Evolutionary conservation across 2,329 filamentous ascomycete genomes (phyloP).

Genomic region (Hymenoscyphus infarciens): DNA sequence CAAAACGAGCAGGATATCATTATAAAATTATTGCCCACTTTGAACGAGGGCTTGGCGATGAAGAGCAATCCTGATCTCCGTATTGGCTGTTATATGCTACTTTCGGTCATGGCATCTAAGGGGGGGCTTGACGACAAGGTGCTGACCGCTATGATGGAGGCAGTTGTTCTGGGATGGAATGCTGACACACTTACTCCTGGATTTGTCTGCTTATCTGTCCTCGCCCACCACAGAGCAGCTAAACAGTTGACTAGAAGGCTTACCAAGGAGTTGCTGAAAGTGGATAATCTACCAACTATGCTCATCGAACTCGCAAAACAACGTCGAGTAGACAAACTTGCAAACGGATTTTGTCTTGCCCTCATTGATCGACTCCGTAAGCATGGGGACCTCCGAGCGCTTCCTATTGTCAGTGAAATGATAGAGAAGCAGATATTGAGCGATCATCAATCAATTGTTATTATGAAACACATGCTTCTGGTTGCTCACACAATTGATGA

Average conservation of each 20-base stretch:
- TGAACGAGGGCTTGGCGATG: constrained; percentile 75
- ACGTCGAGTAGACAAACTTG: constrained; percentile 66
- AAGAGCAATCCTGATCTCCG: constrained; percentile 74
- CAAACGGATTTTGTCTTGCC: constrained; percentile 67
- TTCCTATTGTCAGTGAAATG: constrained; percentile 58
- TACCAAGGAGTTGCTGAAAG: constrained; percentile 63
- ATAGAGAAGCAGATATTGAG: constrained; percentile 58
- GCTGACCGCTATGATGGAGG: constrained; percentile 86
- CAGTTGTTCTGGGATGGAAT: constrained; percentile 74
- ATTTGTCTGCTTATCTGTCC: constrained; percentile 73
- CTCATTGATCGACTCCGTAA: constrained; percentile 59
- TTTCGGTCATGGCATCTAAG: constrained; percentile 81
- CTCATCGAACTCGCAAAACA: constrained; percentile 60
- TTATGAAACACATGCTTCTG: constrained; percentile 62
- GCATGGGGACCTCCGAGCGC: constrained; percentile 54
- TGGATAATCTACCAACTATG: constrained; percentile 56
- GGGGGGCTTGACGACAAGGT: constrained; percentile 73
- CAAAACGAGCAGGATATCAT: constrained; percentile 78
- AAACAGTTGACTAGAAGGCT: constrained; percentile 67
- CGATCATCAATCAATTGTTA: constrained; percentile 59
- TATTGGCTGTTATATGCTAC: constrained; percentile 86
- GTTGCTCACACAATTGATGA: constrained; percentile 57
- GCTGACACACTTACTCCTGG: constrained; percentile 68
- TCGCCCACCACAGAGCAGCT: constrained; percentile 74
- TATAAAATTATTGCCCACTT: constrained; percentile 61